A percentile compares a stretch with the other conserved stretches of the same genome.
Conservation (phyloP, 2,329 filamentous ascomycete species). For the Scytalidium lignicola region DNA sequence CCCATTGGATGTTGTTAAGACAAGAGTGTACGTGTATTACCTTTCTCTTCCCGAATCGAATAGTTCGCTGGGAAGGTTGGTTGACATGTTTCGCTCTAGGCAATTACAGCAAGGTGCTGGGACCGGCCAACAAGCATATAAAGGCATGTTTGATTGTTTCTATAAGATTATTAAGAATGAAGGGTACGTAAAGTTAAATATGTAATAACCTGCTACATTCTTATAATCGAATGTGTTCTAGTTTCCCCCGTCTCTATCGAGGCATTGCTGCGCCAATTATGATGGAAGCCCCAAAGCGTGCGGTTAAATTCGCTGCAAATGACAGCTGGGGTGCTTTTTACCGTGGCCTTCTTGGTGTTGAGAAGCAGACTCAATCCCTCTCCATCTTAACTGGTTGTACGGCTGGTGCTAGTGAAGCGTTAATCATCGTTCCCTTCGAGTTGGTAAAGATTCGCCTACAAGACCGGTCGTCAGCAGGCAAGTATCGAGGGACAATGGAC, state of each 20-base stretch:
- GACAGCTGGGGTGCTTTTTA: slow-evolving; percentile 95
- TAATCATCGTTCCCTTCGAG: slow-evolving; percentile 94
- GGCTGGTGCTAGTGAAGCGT: slow-evolving; percentile 86
- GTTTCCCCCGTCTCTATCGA: slow-evolving; percentile 83
- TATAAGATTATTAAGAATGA: slow-evolving; percentile 90
- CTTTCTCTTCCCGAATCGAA: background rate
- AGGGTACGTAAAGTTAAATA: slow-evolving; percentile 2
- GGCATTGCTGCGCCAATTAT: slow-evolving; percentile 90
- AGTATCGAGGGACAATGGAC: slow-evolving; percentile 75
- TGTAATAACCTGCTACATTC: background rate
- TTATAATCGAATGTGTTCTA: slow-evolving; percentile 30
- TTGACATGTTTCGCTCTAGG: slow-evolving; percentile 37
- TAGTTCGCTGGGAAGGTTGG: no score
- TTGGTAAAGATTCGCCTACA: slow-evolving; percentile 95
- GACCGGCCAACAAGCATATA: slow-evolving; percentile 75
- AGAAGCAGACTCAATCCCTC: slow-evolving; percentile 82
- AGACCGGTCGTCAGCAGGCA: slow-evolving; percentile 84
- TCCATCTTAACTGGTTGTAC: slow-evolving; percentile 87
- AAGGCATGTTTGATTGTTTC: slow-evolving; percentile 94
- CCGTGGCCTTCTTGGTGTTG: slow-evolving; percentile 72
- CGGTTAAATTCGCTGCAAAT: slow-evolving; percentile 96
- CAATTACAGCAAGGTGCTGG: slow-evolving; percentile 74
- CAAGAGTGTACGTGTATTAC: slow-evolving; percentile 67
- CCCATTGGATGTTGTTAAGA: slow-evolving; percentile 95
- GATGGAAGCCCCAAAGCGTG: slow-evolving; percentile 92